phyloP scores from a whole-genome alignment of 345 rosid genomes.

The Euphorbia peplus region DNA sequence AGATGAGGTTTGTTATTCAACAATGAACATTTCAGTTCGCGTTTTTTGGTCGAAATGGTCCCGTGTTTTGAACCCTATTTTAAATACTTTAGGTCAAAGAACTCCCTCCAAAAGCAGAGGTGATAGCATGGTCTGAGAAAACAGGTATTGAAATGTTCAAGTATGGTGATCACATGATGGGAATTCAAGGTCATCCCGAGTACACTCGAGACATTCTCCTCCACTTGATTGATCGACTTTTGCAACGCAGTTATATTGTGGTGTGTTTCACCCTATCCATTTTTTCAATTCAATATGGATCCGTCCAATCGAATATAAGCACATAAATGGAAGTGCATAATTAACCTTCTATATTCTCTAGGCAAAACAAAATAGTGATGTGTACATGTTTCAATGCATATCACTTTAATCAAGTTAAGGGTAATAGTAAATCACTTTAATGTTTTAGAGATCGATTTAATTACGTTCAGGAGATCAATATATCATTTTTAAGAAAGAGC shows the following conservation, averaged over 20 bases:
- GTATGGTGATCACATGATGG: constrained; percentile 65
- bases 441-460: no score
- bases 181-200: constrained; percentile 81
- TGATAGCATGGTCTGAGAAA: constrained; percentile 48
- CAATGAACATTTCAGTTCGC: background rate
- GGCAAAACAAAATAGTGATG: no score
- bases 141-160: constrained; percentile 58
- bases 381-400: no score
- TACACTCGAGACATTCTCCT: constrained; percentile 57
- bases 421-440: no score
- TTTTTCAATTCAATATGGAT: no score
- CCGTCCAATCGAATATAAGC: no score
- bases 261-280: constrained; percentile 12
- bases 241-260: constrained; percentile 27
- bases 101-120: constrained; percentile 49
- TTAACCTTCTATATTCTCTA: no score
- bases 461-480: no score
- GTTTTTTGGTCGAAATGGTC: background rate
- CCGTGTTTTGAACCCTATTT: background rate
- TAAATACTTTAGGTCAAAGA: constrained; percentile 35
- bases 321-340: no score
- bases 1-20: constrained; percentile 46
- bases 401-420: no score
- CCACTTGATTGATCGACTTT: constrained; percentile 48
- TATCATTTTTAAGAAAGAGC: no score